Conservation (phyloP, 768 basidiomycete genomes). For the Termitomyces sp. region DNA sequence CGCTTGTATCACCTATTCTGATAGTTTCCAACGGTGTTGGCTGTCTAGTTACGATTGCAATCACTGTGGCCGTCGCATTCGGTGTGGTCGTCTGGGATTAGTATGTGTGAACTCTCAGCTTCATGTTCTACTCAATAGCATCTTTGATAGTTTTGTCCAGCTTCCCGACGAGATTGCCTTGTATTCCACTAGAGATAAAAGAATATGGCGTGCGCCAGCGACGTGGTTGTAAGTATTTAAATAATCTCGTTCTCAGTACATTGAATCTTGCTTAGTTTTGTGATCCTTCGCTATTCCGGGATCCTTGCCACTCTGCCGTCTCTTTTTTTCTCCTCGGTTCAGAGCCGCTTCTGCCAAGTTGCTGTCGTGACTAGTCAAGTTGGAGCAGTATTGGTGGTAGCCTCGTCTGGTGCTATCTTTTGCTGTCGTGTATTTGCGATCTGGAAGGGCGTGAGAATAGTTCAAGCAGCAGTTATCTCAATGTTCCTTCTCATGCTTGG, state of each 20-base stretch:
- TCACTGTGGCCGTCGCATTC: slow-evolving; percentile 24
- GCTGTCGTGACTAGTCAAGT: slow-evolving; percentile 24
- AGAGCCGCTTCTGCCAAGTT: slow-evolving; percentile 23
- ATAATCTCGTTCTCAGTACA: neutral
- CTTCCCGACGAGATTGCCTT: slow-evolving; percentile 24
- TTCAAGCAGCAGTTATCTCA: slow-evolving; percentile 17
- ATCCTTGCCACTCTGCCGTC: slow-evolving; percentile 22
- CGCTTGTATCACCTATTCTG: neutral
- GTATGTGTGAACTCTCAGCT: slow-evolving; percentile 13
- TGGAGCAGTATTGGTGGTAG: slow-evolving; percentile 22
- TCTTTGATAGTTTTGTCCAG: slow-evolving; percentile 18
- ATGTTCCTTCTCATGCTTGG: slow-evolving; percentile 22
- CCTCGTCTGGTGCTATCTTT: slow-evolving; percentile 26
- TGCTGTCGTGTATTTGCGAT: slow-evolving; percentile 27
- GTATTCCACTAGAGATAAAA: slow-evolving; percentile 15
- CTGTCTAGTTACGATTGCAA: slow-evolving; percentile 14
- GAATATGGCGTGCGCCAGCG: slow-evolving; percentile 20
- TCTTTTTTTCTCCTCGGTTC: slow-evolving; percentile 22
- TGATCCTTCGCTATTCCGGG: slow-evolving; percentile 27
- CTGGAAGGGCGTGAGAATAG: slow-evolving; percentile 24
- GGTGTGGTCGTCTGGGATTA: slow-evolving; percentile 28
- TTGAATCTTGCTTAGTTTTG: slow-evolving; percentile 18
- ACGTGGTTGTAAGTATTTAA: slow-evolving; percentile 24
- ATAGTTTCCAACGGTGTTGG: neutral
- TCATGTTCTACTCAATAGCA: neutral